Conservation (phyloP, 345 rosid species). For the Turnera subulata region DNA sequence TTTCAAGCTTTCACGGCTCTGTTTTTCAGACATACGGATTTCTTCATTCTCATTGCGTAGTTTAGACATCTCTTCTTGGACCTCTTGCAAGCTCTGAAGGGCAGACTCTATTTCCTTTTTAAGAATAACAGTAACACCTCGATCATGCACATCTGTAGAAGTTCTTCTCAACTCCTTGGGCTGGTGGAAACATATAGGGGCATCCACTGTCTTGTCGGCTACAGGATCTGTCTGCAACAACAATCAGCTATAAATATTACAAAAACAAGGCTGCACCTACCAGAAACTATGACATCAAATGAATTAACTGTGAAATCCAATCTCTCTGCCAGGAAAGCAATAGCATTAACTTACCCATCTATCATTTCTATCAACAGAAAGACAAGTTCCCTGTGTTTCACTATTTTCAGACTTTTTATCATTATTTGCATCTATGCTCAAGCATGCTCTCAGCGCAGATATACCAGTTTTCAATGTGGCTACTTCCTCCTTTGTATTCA, state of each 20-base stretch:
- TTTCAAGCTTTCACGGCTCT: constrained; percentile 43
- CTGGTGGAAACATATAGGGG: constrained; percentile 22
- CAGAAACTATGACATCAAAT: constrained; percentile 12
- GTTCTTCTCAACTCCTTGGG: constrained; percentile 22
- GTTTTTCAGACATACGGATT: constrained; percentile 48
- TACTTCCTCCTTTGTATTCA: constrained; percentile 51
- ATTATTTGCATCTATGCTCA: constrained; percentile 36
- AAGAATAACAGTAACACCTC: constrained; percentile 56
- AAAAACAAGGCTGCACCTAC: constrained; percentile 18
- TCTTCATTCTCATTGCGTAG: constrained; percentile 60
- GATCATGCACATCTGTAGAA: constrained; percentile 28
- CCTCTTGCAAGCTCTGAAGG: constrained; percentile 61
- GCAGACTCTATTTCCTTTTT: constrained; percentile 78
- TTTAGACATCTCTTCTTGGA: constrained; percentile 61
- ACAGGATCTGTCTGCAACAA: constrained; percentile 45
- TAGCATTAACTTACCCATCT: constrained; percentile 54
- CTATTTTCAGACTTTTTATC: constrained; percentile 28
- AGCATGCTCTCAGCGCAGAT: constrained; percentile 51
- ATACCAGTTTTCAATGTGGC: constrained; percentile 58
- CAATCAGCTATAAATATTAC: constrained; percentile 16
- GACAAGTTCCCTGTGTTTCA: constrained; percentile 21
- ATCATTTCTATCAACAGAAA: constrained; percentile 18
- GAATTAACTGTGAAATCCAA: constrained; percentile 5
- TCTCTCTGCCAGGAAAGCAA: constrained; percentile 12
- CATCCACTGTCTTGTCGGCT: constrained; percentile 30